A percentile compares a stretch with the other conserved stretches of the same genome.
These are phyloP conservation scores for Penicillium brevicompactum DNA, from an alignment of 2,329 filamentous ascomycete genomes.

Conservation along the genomic window DNA sequence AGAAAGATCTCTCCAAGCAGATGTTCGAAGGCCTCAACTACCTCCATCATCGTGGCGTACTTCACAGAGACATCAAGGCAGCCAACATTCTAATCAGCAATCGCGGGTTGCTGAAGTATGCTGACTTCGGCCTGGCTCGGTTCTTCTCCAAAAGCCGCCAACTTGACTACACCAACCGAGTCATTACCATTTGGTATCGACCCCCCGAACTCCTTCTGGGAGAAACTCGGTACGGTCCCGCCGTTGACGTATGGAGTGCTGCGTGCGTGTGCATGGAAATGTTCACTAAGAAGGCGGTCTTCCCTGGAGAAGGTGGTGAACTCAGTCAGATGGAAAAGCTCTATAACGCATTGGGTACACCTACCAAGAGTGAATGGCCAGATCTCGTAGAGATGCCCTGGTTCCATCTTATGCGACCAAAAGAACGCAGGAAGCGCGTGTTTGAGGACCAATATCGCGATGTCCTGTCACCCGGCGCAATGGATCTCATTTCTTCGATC, in stretches of 20 bases:
- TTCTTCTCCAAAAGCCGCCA: conserved; percentile 93
- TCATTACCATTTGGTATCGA: conserved; percentile 98
- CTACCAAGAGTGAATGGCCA: conserved; percentile 82
- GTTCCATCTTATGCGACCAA: conserved; percentile 88
- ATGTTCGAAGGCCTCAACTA: conserved; percentile 94
- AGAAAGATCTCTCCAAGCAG: conserved; percentile 90
- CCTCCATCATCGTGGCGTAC: conserved; percentile 85
- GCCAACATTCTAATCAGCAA: conserved; percentile 95
- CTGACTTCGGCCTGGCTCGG: conserved; percentile 92
- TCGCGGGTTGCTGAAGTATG: conserved; percentile 84
- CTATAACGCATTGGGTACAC: conserved; percentile 89
- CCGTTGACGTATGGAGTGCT: conserved; percentile 94
- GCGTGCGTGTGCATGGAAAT: conserved; percentile 97
- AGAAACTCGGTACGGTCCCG: conserved; percentile 85
- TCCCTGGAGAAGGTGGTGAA: conserved; percentile 93
- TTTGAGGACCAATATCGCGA: conserved; percentile 85
- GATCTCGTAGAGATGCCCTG: conserved; percentile 91
- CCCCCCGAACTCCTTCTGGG: conserved; percentile 87
- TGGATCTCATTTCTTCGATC: conserved; percentile 80
- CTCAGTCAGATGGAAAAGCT: conserved; percentile 96
- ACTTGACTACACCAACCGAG: conserved; percentile 95
- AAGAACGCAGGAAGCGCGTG: conserved; percentile 68
- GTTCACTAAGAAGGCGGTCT: conserved; percentile 90
- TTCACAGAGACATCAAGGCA: conserved; percentile 97
- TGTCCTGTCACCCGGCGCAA: conserved; percentile 74